Evolutionary conservation across 2,329 filamentous ascomycete genomes (phyloP).

Genomic region (Penicillium sp.): DNA sequence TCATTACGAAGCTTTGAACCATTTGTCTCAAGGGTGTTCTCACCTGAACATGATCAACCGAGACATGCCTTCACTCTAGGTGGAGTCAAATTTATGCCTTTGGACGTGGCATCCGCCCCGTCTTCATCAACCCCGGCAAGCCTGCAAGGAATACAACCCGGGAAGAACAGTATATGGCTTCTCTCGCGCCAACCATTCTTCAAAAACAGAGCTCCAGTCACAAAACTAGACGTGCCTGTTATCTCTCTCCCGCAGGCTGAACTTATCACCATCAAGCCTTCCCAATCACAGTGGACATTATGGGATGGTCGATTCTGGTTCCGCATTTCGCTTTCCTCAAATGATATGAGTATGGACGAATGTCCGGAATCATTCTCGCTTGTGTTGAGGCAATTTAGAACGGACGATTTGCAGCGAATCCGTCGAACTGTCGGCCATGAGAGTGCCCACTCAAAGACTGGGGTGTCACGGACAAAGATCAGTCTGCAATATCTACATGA

Average conservation of each 20-base stretch:
- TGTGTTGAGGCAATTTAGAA: slow-evolving; percentile 46
- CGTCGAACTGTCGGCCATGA: neutral
- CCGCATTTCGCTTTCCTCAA: slow-evolving; percentile 42
- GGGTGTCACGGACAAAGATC: too few relatives aligned
- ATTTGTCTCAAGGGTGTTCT: slow-evolving; percentile 48
- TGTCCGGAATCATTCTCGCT: slow-evolving; percentile 25
- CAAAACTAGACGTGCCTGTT: slow-evolving; percentile 24
- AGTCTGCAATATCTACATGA: slow-evolving; percentile 11
- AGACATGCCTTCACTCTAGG: slow-evolving; percentile 54
- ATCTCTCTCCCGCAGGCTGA: too few relatives aligned
- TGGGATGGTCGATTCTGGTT: slow-evolving; percentile 65
- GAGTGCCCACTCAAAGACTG: neutral
- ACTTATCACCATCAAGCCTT: neutral
- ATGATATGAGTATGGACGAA: neutral
- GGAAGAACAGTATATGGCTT: slow-evolving; percentile 37
- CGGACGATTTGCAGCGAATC: slow-evolving; percentile 31
- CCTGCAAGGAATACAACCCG: neutral
- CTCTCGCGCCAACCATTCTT: slow-evolving; percentile 45
- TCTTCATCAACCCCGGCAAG: neutral
- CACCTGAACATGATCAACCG: neutral
- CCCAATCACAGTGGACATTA: slow-evolving; percentile 41
- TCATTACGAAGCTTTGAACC: slow-evolving; percentile 48
- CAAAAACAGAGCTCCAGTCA: slow-evolving; percentile 28
- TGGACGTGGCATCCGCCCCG: slow-evolving; percentile 20
- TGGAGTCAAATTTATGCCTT: slow-evolving; percentile 53